Percentiles rank a stretch among this genome's conserved stretches.
These are phyloP conservation scores for Ceriops decandra DNA, from an alignment of 345 rosid genomes.

Conservation along the genomic window DNA sequence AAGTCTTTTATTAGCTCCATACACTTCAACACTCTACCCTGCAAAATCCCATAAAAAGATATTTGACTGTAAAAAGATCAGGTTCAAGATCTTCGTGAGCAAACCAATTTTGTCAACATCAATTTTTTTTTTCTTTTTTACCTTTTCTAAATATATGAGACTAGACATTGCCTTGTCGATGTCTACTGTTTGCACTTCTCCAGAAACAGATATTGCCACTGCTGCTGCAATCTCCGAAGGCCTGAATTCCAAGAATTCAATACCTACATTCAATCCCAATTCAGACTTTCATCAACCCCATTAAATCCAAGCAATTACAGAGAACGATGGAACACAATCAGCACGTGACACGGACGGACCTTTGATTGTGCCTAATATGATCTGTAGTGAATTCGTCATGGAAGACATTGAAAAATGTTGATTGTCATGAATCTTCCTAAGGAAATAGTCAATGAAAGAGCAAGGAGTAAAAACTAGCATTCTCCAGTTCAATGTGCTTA, in stretches of 20 bases:
- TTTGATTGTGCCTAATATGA: constrained; percentile 42
- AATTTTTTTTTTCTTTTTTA: constrained; percentile 1
- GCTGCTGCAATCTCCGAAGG: constrained; percentile 81
- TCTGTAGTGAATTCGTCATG: constrained; percentile 21
- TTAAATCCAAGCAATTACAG: constrained; percentile 5
- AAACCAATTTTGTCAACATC: constrained; percentile 12
- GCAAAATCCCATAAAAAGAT: constrained; percentile 13
- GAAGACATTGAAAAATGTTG: constrained; percentile 12
- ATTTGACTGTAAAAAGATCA: constrained; percentile 1
- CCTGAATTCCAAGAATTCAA: constrained; percentile 64
- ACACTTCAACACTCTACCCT: constrained; percentile 52
- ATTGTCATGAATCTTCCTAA: constrained; percentile 33
- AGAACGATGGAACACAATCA: not conserved
- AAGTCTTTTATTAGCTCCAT: constrained; percentile 34
- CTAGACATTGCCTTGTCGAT: constrained; percentile 38
- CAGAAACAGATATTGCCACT: constrained; percentile 45
- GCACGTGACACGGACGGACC: constrained; percentile 22
- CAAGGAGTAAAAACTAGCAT: constrained; percentile 60
- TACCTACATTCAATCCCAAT: constrained; percentile 51
- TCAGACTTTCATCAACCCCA: constrained; percentile 26
- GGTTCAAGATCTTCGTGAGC: constrained; percentile 11
- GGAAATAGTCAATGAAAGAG: constrained; percentile 50
- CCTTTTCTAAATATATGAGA: constrained; percentile 46
- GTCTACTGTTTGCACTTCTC: constrained; percentile 40
- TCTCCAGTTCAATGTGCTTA: constrained; percentile 58